Evolutionary conservation across 495 filamentous ascomycete genomes (phyloP).

Genomic region (Hapsidospora chrysogenum): DNA sequence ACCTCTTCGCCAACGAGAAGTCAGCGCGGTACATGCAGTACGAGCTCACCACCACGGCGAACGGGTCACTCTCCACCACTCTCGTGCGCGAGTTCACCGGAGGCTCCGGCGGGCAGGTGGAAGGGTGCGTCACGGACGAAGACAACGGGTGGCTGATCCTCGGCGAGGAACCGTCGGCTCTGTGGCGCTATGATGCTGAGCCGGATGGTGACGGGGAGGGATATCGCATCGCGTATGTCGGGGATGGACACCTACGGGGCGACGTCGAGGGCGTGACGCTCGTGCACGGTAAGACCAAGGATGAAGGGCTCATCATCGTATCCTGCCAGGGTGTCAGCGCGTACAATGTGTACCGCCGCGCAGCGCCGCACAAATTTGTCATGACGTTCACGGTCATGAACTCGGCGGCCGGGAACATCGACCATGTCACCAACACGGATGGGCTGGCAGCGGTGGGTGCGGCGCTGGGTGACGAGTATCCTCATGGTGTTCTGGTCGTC

Average conservation of each 20-base stretch:
- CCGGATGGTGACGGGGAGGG: slow-evolving; percentile 11
- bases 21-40: slow-evolving; percentile 18
- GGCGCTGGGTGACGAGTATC: slow-evolving; percentile 11
- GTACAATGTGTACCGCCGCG: slow-evolving; percentile 18
- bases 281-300: slow-evolving; percentile 13
- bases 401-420: slow-evolving; percentile 10
- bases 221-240: slow-evolving; percentile 13
- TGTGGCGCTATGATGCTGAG: slow-evolving; percentile 19
- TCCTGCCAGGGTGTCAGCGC: slow-evolving; percentile 18
- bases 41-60: slow-evolving; percentile 9
- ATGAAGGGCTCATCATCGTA: slow-evolving; percentile 18
- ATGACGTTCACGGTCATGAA: slow-evolving; percentile 14
- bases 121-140: slow-evolving; percentile 19
- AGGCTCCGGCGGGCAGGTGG: slow-evolving; percentile 17
- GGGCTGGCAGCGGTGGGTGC: slow-evolving; percentile 16
- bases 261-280: slow-evolving; percentile 20
- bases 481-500: slow-evolving; percentile 13
- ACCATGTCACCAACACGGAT: slow-evolving; percentile 19
- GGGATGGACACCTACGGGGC: slow-evolving; percentile 12
- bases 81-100: slow-evolving; percentile 16
- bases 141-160: slow-evolving; percentile 17
- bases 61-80: slow-evolving; percentile 12
- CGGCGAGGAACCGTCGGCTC: slow-evolving; percentile 17
- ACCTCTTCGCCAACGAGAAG: slow-evolving; percentile 21
- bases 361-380: slow-evolving; percentile 13